phyloP scores from a whole-genome alignment of 176 grass and related monocot species.

The Musa beccarii region DNA sequence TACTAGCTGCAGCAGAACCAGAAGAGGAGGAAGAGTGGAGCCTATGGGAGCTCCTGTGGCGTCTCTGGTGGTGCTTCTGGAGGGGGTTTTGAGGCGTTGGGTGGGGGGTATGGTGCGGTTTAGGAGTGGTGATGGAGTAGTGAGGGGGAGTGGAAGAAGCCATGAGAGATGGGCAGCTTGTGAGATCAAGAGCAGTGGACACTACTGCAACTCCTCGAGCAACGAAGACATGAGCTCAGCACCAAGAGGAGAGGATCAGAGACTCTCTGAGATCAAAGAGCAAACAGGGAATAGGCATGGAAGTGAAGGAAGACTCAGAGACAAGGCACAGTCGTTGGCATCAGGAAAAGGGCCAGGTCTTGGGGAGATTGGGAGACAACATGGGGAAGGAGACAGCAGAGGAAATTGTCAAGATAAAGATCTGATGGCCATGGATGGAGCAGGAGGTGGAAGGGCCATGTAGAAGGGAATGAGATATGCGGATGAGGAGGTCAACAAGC shows the following conservation, averaged over 20 bases:
- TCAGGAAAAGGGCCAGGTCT: neutral
- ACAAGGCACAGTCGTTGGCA: neutral
- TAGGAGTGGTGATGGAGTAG: constrained; percentile 47
- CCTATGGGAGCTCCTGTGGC: constrained; percentile 14
- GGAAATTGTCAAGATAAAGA: neutral
- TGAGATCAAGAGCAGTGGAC: neutral
- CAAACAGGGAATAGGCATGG: neutral
- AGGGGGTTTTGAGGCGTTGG: constrained; percentile 15
- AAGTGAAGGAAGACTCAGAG: neutral
- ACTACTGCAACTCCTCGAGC: neutral
- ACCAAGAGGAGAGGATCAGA: neutral
- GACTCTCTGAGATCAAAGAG: neutral
- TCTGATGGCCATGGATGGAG: neutral
- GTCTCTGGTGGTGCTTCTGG: constrained; percentile 4
- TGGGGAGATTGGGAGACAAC: neutral
- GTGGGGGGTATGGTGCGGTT: constrained; percentile 22
- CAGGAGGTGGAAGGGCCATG: neutral
- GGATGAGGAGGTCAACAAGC: neutral
- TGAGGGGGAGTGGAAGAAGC: constrained; percentile 52
- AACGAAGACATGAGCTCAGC: neutral
- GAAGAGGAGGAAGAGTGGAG: neutral
- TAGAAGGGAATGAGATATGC: neutral
- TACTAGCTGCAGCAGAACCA: neutral
- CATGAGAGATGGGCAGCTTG: constrained; percentile 23
- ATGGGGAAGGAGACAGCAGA: neutral